Evolutionary conservation across 2,329 filamentous ascomycete species (phyloP), one percentile per base, ranked within the genome.

Genomic region (Exophiala sp.): DNA sequence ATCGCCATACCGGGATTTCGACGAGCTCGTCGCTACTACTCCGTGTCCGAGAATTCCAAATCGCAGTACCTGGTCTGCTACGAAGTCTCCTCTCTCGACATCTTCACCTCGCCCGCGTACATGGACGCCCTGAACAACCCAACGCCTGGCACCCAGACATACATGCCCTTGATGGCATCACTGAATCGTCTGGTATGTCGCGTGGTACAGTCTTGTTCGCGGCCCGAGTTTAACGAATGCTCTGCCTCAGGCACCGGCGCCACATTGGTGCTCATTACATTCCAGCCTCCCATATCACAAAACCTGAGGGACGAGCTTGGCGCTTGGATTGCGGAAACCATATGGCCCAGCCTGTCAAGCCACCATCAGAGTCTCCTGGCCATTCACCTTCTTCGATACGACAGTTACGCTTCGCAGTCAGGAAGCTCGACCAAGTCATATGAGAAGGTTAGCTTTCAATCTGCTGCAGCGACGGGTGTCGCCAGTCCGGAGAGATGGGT

Each of bases 401-500:
- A 52, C 24, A 32, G 36, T 20, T 39, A 52, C 11, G 49, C 49
- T 20, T 41, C 49, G 18, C 49, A 47, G 41, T 39, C 49, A 18
- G 49, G 49, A 40, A 52, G 49, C 34, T 52, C 49, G 18, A 52
- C 49, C 32, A 52, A 52, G 42, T 52, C 49, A 14, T 52, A 52
- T 34, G 41, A 52, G 49, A 41, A 45, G 34, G 49, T 47, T 20
- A 40, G 42, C 34, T 52, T 52, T 38, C 49, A 52, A 29, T 42
- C 16, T 18, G 16, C 47, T 42, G 36, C 41, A 18, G 33, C 33
- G 33, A 52, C 41, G 32, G 35, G 43, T 3, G 16, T 18, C 20
- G 39, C 32, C 36, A 53, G n/a, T 47, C 38, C 36, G 10, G 44
- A 45, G 36, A 44, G 51, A 49, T 54, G 51, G 51, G 41, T 54